Evolutionary conservation across 345 rosid species (phyloP).

Genomic region (Kandelia obovata): DNA sequence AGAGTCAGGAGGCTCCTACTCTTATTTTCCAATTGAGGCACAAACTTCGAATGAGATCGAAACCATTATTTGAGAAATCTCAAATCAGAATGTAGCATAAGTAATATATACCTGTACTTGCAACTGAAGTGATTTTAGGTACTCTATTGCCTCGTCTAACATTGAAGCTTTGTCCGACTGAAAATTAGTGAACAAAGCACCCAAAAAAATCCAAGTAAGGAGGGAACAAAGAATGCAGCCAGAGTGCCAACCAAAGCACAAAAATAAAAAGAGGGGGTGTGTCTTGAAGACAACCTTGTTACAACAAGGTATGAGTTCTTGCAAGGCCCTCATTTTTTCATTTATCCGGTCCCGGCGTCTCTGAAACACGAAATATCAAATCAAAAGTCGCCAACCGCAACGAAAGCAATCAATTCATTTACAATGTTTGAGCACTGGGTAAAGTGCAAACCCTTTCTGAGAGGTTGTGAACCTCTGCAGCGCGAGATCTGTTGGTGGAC

Average conservation of each 20-base stretch:
- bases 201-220: neutral
- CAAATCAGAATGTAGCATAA: neutral
- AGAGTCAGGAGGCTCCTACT: neutral
- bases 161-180: constrained; percentile 95
- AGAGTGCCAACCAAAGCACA: neutral
- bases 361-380: constrained; percentile 30
- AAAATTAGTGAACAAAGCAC: neutral
- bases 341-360: constrained; percentile 87
- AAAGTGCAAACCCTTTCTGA: constrained; percentile 76
- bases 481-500: constrained; percentile 68
- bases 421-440: neutral
- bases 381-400: neutral
- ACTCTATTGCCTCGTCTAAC: constrained; percentile 90
- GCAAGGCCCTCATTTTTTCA: constrained; percentile 80
- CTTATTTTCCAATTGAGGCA: neutral
- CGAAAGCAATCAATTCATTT: constrained; percentile 1
- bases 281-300: constrained; percentile 48
- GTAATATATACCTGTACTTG: constrained; percentile 63
- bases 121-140: constrained; percentile 86
- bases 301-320: constrained; percentile 89
- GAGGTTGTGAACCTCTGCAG: constrained; percentile 93
- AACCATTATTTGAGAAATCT: neutral
- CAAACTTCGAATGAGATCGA: neutral
- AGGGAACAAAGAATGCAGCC: neutral
- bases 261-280: neutral